Conservation (phyloP, 2,329 filamentous ascomycete species). For the Sclerotinia minor region DNA sequence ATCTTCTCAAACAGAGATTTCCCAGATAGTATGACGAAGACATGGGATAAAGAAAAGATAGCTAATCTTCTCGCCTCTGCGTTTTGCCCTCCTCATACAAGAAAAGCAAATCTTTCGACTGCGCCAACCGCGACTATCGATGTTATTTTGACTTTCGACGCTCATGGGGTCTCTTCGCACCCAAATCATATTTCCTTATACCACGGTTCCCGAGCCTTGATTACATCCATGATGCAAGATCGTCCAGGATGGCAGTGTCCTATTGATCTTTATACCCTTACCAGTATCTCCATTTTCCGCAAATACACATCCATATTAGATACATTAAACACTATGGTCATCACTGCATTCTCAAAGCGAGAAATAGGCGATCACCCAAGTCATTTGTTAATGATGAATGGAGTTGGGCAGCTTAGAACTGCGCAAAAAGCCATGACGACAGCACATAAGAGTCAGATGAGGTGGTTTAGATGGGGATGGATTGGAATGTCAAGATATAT, state of each 20-base stretch:
- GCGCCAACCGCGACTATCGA: constrained; percentile 49
- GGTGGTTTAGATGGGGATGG: constrained; percentile 97
- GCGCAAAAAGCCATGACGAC: constrained; percentile 86
- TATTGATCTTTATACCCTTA: constrained; percentile 83
- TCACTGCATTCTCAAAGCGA: constrained; percentile 49
- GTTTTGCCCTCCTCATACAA: constrained; percentile 61
- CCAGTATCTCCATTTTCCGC: constrained; percentile 67
- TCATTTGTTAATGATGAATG: constrained; percentile 70
- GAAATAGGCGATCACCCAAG: constrained; percentile 52
- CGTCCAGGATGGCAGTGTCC: constrained; percentile 67
- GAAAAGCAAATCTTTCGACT: constrained; percentile 39
- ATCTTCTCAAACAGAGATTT: constrained; percentile 56
- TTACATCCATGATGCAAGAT: constrained; percentile 63
- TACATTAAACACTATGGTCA: constrained; percentile 65
- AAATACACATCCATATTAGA: constrained; percentile 85
- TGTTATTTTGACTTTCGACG: constrained; percentile 84
- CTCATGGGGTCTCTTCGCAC: constrained; percentile 77
- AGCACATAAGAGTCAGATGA: constrained; percentile 94
- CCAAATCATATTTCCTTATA: constrained; percentile 92
- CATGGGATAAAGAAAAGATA: constrained; percentile 73
- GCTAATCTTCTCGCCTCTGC: constrained; percentile 67
- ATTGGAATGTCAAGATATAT: constrained; percentile 90
- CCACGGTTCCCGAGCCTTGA: constrained; percentile 74
- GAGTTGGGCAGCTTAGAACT: constrained; percentile 60
- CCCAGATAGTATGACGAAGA: constrained; percentile 81